These are phyloP conservation scores for Pseudomonodictys pantanalensis DNA, from an alignment of 495 filamentous ascomycete genomes.

Conservation along the genomic window DNA sequence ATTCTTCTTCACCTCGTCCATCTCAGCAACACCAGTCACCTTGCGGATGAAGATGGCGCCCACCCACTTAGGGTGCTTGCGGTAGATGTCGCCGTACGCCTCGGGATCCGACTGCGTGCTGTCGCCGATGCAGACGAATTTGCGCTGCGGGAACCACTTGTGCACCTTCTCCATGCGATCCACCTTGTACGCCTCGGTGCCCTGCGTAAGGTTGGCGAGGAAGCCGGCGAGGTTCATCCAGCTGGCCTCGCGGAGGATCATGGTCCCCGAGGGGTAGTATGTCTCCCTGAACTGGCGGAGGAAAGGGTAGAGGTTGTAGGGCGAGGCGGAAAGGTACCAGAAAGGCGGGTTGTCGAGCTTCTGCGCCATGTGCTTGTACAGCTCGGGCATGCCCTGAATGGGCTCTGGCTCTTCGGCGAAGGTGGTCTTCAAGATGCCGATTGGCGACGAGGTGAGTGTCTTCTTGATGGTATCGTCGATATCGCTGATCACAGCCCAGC, in stretches of 20 bases:
- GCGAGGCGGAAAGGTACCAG: slow-evolving; percentile 93
- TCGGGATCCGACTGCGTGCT: slow-evolving; percentile 91
- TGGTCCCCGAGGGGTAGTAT: slow-evolving; percentile 71
- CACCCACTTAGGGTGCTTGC: slow-evolving; percentile 66
- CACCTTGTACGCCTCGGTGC: slow-evolving; percentile 85
- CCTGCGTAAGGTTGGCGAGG: slow-evolving; percentile 71
- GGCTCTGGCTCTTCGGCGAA: slow-evolving; percentile 72
- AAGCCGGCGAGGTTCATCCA: slow-evolving; percentile 84
- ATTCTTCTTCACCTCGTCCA: slow-evolving; percentile 71
- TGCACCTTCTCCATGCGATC: slow-evolving; percentile 74
- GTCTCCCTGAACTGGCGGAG: slow-evolving; percentile 67
- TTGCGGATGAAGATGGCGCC: slow-evolving; percentile 78
- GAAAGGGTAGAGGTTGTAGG: slow-evolving; percentile 92
- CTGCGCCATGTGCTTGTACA: slow-evolving; percentile 65
- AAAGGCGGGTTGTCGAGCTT: slow-evolving; percentile 62
- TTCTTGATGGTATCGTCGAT: slow-evolving; percentile 96
- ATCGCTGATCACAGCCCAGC: slow-evolving; percentile 87
- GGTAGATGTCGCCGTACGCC: slow-evolving; percentile 74
- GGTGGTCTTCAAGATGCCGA: slow-evolving; percentile 77
- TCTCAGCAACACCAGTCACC: slow-evolving; percentile 70
- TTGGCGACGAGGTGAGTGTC: slow-evolving; percentile 72
- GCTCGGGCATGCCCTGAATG: slow-evolving; percentile 75
- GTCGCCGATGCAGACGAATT: slow-evolving; percentile 83
- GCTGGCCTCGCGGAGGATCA: slow-evolving; percentile 80
- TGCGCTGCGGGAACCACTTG: slow-evolving; percentile 69